These are phyloP conservation scores for Urochloa ruziziensis DNA, from an alignment of 176 grass and related monocot genomes.

Conservation along the genomic window DNA sequence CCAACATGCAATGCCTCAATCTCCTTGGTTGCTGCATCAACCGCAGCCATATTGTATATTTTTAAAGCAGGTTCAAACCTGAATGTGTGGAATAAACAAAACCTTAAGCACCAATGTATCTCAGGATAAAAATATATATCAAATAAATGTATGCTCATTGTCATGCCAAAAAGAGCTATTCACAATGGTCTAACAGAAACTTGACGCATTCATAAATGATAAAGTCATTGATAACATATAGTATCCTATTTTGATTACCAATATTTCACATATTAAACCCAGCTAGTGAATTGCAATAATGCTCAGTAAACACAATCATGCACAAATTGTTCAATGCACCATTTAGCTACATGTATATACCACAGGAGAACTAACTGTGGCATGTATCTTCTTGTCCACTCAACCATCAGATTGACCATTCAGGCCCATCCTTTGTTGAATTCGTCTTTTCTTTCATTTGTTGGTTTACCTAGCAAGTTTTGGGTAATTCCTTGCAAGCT, in stretches of 20 bases:
- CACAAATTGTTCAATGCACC: neutral
- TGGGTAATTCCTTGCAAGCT: neutral
- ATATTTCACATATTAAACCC: neutral
- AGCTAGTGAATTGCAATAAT: neutral
- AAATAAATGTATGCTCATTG: neutral
- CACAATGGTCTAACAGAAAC: neutral
- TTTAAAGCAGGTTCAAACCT: slow-evolving; percentile 9
- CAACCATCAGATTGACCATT: neutral
- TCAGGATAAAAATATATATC: neutral
- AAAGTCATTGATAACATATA: neutral
- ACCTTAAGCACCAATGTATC: neutral
- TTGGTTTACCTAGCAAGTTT: neutral
- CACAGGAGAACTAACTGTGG: neutral
- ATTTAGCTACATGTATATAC: neutral
- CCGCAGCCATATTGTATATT: slow-evolving; percentile 31
- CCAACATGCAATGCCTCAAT: slow-evolving; percentile 37
- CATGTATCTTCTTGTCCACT: neutral
- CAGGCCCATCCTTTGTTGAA: neutral
- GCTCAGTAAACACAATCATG: neutral
- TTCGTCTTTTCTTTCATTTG: neutral
- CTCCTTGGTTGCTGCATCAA: slow-evolving; percentile 32
- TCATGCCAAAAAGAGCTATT: neutral
- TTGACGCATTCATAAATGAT: neutral
- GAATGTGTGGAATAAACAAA: slow-evolving; percentile 7
- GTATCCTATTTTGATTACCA: neutral